Base-by-base conservation (phyloP, 257 asterid genomes). In the Lycium ferocissimum region DNA sequence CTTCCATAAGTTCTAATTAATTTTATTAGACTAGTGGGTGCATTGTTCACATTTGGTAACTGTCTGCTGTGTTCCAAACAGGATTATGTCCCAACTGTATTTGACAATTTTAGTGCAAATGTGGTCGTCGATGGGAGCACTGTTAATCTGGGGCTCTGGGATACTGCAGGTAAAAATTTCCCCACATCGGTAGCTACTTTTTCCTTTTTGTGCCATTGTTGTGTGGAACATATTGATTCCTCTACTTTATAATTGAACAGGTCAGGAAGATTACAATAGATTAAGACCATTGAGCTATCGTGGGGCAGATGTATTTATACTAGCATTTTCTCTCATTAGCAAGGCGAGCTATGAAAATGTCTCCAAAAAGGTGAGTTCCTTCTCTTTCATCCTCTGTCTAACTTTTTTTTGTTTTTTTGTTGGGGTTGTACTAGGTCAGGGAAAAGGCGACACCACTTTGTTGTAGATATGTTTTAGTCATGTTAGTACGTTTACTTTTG, bases 21-120 rank as follows among this genome's bases (percentile, higher is more conserved):
- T 49, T 76, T 75, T 76, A 51, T 51, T 7, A 22, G 81, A 51
- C 14, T 51, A 33, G 13, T 51, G 47, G 6, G 63, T 22, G 47
- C 2, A 22, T 26, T 76, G 18, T 33, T 51, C 45, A 6, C 58
- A 26, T 76, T 49, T 49, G 81, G 62, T 49, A 51, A 17, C 13
- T 76, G 54, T 47, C 53, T 85, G 51, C 66, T 80, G 15, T 66
- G 57, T 1, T 35, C 43, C 83, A 54, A 84, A 84, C 86, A 95
- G 98, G 99, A 95, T 88, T 95, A 95, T 83, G 98, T 95, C 87
- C 99, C 99, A 54, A 95, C 99, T 43, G 99, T 95, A 14, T 94
- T 95, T 75, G 98, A 95, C 93, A 95, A 95, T 86, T 95, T 95
- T 89, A 95, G 98, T 62, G 98, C 98, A 81, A 93, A 92, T 72